A percentile compares a stretch with the other conserved stretches of the same genome.
Evolutionary conservation across 192 early-diverging fungal genomes (phyloP).

Genomic region (Coemansia sp.): DNA sequence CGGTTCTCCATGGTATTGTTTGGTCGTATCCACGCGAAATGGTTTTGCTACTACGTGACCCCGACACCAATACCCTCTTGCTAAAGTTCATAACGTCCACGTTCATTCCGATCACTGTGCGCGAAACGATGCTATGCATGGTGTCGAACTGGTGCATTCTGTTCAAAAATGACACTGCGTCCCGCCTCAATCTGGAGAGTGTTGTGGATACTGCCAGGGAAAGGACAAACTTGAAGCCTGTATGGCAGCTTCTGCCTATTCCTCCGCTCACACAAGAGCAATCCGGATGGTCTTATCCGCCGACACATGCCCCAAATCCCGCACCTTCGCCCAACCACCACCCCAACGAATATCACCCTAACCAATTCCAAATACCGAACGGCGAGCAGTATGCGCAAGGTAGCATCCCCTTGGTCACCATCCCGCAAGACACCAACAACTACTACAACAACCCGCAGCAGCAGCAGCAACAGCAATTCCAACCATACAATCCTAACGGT

Average conservation of each 20-base stretch:
- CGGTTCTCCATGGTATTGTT: conserved; percentile 43
- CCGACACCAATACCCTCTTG: conserved; percentile 18
- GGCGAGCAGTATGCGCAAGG: conserved; percentile 7
- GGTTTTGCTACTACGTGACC: conserved; percentile 32
- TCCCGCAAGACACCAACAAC: background rate
- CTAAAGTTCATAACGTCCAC: conserved; percentile 29
- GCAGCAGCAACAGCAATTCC: conserved; percentile 1
- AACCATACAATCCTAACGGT: conserved; percentile 1
- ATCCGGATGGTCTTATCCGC: conserved; percentile 38
- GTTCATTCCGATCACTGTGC: conserved; percentile 34
- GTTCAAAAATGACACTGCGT: conserved; percentile 25
- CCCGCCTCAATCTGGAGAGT: conserved; percentile 37
- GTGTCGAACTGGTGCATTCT: conserved; percentile 53
- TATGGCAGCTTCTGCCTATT: conserved; percentile 24
- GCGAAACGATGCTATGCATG: conserved; percentile 51
- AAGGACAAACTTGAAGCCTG: conserved; percentile 24
- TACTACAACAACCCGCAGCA: background rate
- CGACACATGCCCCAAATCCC: background rate
- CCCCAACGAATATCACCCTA: background rate
- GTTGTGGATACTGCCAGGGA: conserved; percentile 40
- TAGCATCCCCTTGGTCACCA: conserved; percentile 13
- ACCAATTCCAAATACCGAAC: background rate
- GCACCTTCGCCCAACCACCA: background rate
- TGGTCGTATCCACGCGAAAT: conserved; percentile 50
- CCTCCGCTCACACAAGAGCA: conserved; percentile 33